Conservation (phyloP, 1,284 basidiomycete species). For the Kwoniella shivajii region DNA sequence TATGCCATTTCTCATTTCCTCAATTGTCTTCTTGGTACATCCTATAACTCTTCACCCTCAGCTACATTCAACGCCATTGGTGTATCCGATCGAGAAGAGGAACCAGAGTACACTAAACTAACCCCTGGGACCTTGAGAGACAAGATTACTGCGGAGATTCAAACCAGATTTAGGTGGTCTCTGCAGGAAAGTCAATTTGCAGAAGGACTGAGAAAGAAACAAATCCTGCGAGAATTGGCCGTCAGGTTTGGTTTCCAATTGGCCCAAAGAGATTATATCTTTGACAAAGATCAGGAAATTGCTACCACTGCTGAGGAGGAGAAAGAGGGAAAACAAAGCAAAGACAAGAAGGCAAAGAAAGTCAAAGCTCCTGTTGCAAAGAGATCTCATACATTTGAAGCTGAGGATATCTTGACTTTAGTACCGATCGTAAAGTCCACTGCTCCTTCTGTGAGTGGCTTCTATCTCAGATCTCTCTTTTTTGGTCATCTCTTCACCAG, state of each 20-base stretch:
- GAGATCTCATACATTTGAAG: conserved; percentile 53
- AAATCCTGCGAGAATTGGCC: conserved; percentile 60
- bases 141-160: conserved; percentile 54
- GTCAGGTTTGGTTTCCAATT: conserved; percentile 61
- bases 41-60: conserved; percentile 53
- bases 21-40: conserved; percentile 61
- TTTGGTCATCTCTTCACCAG: conserved; percentile 7
- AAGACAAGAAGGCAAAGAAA: conserved; percentile 52
- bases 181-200: conserved; percentile 54
- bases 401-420: conserved; percentile 59
- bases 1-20: conserved; percentile 60
- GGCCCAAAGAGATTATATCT: conserved; percentile 57
- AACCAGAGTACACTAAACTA: conserved; percentile 56
- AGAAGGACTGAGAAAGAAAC: conserved; percentile 51
- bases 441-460: conserved; percentile 53
- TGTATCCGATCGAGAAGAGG: conserved; percentile 29
- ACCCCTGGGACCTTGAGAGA: conserved; percentile 56
- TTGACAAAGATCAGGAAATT: conserved; percentile 29
- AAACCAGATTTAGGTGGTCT: conserved; percentile 58
- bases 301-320: conserved; percentile 28
- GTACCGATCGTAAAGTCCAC: conserved; percentile 60
- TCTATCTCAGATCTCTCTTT: background rate
- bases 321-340: conserved; percentile 32
- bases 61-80: conserved; percentile 51
- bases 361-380: conserved; percentile 21